Base-by-base conservation (phyloP, 257 asterid species). In the Forsythia suspensa region DNA sequence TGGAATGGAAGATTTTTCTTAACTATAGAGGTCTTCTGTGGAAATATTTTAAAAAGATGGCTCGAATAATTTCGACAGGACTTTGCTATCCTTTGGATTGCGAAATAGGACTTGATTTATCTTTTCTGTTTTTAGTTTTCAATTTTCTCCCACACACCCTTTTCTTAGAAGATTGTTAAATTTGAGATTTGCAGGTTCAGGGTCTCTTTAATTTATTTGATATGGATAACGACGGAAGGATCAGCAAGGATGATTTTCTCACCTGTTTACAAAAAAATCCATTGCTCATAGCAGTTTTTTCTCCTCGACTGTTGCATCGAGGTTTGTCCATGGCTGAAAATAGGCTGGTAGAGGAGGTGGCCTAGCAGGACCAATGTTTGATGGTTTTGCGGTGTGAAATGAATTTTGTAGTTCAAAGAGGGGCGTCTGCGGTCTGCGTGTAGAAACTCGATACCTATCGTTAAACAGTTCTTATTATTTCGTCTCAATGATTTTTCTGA, bases 221-320 rank as follows among this genome's bases (percentile, higher is more conserved):
- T 63, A 48, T 59, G 76, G 95, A 94, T 77, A 18, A 73, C 37
- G 96, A 92, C 51, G 95, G 90, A 82, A 92, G 76, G 80, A 89
- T 96, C 79, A 87, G 94, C 92, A 87, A 82, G 85, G 83, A 85
- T 3, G 97, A 96, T 55, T 94, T 94, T 10, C 7, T 74, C 4
- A 73, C 84, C 15, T 87, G 95, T 72, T 85, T 96, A 82, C 88
- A 86, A 84, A 85, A 87, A 80, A 48, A 85, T 46, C 97, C 99
- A 0, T 84, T 89, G 89, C 91, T 94, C 66, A 83, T 96, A 61
- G 93, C 97, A 4, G 87, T 96, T 44, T 91, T 96, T 77, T 85
- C 91, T 3, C 89, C 93, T 75, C 84, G 77, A 76, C 72, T 91
- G 71, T 65, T 78, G 77, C 84, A 73, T 63, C 72, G 73, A 59